phyloP scores from a whole-genome alignment of 2,329 filamentous ascomycete genomes.

The Emydomyces testavorans region DNA sequence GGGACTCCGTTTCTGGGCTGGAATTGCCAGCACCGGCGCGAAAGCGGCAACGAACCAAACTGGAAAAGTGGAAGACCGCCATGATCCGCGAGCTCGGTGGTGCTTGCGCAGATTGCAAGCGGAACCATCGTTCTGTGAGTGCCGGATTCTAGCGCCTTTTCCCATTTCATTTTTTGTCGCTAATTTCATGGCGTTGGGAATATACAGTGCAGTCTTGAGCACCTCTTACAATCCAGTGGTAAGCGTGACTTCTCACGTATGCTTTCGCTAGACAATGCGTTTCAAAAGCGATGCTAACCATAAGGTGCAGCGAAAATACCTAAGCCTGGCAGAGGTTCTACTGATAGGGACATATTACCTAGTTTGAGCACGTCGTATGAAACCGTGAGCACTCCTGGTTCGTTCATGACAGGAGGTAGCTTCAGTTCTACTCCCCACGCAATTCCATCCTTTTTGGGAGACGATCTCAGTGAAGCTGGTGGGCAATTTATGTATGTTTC shows the following conservation, averaged over 20 bases:
- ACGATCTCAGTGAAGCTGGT: conserved; percentile 1
- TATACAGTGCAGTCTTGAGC: conserved; percentile 6
- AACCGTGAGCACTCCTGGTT: not conserved
- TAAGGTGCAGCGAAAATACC: conserved; percentile 1
- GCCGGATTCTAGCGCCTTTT: not conserved
- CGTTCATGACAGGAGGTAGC: not conserved
- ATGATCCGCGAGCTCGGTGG: conserved; percentile 4
- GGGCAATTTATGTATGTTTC: conserved; percentile 7
- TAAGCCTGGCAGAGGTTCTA: not conserved
- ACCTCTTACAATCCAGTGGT: not conserved
- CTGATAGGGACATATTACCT: not conserved
- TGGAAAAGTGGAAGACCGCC: conserved; percentile 2
- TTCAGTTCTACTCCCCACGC: not conserved
- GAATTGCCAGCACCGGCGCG: not conserved
- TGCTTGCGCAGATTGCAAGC: conserved; percentile 5
- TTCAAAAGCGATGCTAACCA: not conserved
- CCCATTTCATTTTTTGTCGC: not conserved
- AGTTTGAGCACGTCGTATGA: conserved; percentile 1
- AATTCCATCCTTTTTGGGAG: not conserved
- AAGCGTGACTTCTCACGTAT: not conserved
- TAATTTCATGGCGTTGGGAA: not conserved
- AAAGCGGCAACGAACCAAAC: not conserved
- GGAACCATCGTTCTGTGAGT: conserved; percentile 9
- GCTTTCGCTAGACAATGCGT: not conserved
- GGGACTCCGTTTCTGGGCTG: conserved; percentile 2